A percentile compares a stretch with the other conserved stretches of the same genome.
phyloP scores from a whole-genome alignment of 305 asterid genomes.

The Fraxinus floribunda region DNA sequence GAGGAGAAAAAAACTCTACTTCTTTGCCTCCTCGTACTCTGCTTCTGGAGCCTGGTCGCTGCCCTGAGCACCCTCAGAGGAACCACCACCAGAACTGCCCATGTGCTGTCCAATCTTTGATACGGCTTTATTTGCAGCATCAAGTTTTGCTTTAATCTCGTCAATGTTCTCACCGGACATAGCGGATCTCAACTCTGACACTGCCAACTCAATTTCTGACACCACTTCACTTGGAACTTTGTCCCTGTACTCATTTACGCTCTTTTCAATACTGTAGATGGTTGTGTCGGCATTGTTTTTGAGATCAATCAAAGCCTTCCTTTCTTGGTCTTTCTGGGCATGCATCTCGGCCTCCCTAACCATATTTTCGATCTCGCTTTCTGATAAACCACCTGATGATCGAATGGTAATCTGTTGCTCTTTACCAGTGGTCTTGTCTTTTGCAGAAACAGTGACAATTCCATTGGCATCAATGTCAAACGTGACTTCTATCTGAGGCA shows the following conservation, averaged over 20 bases:
- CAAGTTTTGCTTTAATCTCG: conserved; percentile 21
- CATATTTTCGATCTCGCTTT: conserved; percentile 20
- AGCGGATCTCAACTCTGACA: conserved; percentile 18
- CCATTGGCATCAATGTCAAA: conserved; percentile 28
- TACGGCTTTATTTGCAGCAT: conserved; percentile 22
- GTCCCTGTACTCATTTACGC: conserved; percentile 15
- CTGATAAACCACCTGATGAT: conserved; percentile 22
- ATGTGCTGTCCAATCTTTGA: conserved; percentile 29
- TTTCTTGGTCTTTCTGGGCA: conserved; percentile 18
- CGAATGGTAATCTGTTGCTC: conserved; percentile 24
- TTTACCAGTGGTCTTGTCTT: conserved; percentile 23
- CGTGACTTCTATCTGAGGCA: conserved; percentile 27
- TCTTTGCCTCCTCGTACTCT: conserved; percentile 27
- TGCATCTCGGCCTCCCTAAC: conserved; percentile 24
- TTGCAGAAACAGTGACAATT: conserved; percentile 24
- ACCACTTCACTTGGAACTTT: conserved; percentile 25
- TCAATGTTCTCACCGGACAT: conserved; percentile 3
- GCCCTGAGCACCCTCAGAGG: conserved; percentile 8
- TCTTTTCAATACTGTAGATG: conserved; percentile 19
- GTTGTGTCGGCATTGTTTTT: conserved; percentile 22
- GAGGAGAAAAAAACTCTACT: not conserved
- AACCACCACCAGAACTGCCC: conserved; percentile 20
- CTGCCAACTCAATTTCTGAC: conserved; percentile 17
- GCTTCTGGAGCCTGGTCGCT: conserved; percentile 25
- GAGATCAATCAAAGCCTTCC: conserved; percentile 12